Evolutionary conservation across 257 asterid species (phyloP), one percentile per base, ranked within the genome.

Genomic region (Nicotiana attenuata): DNA sequence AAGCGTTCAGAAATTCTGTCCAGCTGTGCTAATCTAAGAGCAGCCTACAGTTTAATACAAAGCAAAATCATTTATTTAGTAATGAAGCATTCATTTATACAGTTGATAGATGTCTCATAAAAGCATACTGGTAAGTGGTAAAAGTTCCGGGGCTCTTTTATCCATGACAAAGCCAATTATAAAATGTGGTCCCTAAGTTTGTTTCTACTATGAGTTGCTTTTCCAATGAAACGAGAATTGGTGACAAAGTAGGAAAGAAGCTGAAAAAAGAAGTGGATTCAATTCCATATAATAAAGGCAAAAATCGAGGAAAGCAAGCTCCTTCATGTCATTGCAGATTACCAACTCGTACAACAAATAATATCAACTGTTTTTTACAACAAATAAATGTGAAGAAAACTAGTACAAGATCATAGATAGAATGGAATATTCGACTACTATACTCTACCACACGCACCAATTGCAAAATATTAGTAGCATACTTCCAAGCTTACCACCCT

Each of bases 1-100:
- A 96, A 89, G 85, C 94, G 88, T 88, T 96, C 98, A 56, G 97
- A 89, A 84, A 93, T 94, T 85, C 84, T 90, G 83, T 96, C 99
- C 88, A 96, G 87, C 84, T 96, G 99, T 52, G 93, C 91, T 85
- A 96, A 83, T 83, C 97, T 93, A 85, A 92, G 93, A 86, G 97
- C 82, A 73, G 99, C 99, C 99, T 96, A 85, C 81, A 86, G 87
- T 88, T 86, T 67, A 85, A 90, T 78, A 88, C 61, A 73, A 14
- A 47, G 41, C 61, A 75, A 45, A 75, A 47, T 24, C 79, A 75
- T 24, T 45, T 20, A 33, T 45, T 45, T 45, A 45, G 59, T 45
- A 71, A 50, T 50, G 79, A 20, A 50, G 29, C n/a, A 47, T 75
- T 47, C 61, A 47, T 50, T 73, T 15, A 47, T 47, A 22, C 20